Percentiles rank a stretch among this genome's conserved stretches.
These are phyloP conservation scores for Persicaria maculosa DNA, from an alignment of 148 eudicot species.

Conservation along the genomic window DNA sequence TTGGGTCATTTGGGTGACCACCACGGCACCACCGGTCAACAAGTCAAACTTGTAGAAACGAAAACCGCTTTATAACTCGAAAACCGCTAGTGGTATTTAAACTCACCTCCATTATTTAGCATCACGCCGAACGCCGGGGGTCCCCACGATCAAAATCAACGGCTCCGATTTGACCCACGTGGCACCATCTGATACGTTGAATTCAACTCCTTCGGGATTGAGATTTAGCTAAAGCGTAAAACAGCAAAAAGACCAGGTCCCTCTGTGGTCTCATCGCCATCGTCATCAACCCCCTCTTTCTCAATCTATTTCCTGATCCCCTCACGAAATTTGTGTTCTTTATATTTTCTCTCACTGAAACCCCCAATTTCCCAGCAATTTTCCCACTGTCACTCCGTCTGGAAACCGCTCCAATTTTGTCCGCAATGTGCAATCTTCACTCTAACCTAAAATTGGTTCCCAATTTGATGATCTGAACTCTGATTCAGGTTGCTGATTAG, in stretches of 20 bases:
- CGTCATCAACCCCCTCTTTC: conserved; percentile 10
- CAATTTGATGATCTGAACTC: conserved; percentile 6
- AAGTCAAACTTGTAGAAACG: background rate
- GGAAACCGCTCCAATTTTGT: conserved; percentile 9
- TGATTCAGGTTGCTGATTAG: no score
- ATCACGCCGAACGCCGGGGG: background rate
- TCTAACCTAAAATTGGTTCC: conserved; percentile 14
- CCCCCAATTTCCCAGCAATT: conserved; percentile 16
- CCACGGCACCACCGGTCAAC: background rate
- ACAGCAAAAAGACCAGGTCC: background rate
- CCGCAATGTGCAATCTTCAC: conserved; percentile 29
- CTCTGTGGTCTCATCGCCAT: background rate
- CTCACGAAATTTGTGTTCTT: conserved; percentile 4
- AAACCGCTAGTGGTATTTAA: conserved; percentile 7
- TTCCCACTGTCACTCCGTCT: background rate
- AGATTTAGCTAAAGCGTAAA: background rate
- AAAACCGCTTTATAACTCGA: background rate
- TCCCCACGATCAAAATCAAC: conserved; percentile 8
- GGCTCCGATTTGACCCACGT: background rate
- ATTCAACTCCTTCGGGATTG: conserved; percentile 1
- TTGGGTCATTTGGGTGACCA: no score
- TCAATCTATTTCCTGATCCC: background rate
- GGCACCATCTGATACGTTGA: background rate
- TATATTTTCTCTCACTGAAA: conserved; percentile 12
- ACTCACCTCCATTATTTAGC: background rate